phyloP scores from a whole-genome alignment of 2,329 filamentous ascomycete genomes.

The Penicillium brasilianum region DNA sequence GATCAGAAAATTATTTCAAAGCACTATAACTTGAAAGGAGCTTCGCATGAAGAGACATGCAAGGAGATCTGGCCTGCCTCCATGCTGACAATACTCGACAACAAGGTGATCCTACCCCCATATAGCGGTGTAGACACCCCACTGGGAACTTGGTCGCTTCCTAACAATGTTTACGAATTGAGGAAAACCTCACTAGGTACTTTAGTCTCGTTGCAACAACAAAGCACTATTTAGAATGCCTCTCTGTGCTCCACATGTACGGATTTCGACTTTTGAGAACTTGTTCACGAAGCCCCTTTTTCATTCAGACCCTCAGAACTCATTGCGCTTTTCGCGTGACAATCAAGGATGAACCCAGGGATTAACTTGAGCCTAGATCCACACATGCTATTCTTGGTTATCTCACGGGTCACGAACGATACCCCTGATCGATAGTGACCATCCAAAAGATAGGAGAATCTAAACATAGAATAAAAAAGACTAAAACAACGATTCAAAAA shows the following conservation, averaged over 20 bases:
- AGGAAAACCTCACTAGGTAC: neutral
- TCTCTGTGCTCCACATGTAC: neutral
- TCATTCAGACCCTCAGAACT: neutral
- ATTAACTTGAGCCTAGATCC: neutral
- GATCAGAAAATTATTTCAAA: neutral
- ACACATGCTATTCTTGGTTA: neutral
- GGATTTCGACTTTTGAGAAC: neutral
- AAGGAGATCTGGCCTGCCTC: neutral
- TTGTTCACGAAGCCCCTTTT: neutral
- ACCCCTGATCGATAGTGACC: neutral
- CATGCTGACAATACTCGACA: neutral
- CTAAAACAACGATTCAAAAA: neutral
- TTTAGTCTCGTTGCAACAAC: too few species aligned
- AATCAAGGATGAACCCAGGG: neutral
- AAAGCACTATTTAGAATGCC: neutral
- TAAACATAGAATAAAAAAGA: slow-evolving; percentile 15
- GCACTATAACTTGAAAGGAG: too few species aligned
- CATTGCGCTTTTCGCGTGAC: neutral
- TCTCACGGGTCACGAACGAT: neutral
- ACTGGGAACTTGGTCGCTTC: neutral
- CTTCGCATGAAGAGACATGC: neutral
- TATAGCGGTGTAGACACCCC: neutral
- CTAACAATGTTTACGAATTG: neutral
- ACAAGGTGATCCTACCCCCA: neutral
- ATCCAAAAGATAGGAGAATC: slow-evolving; percentile 2